Percentiles rank a stretch among this genome's conserved stretches.
Evolutionary conservation across 768 basidiomycete genomes (phyloP).

Genomic region (Pleurotus giganteus): DNA sequence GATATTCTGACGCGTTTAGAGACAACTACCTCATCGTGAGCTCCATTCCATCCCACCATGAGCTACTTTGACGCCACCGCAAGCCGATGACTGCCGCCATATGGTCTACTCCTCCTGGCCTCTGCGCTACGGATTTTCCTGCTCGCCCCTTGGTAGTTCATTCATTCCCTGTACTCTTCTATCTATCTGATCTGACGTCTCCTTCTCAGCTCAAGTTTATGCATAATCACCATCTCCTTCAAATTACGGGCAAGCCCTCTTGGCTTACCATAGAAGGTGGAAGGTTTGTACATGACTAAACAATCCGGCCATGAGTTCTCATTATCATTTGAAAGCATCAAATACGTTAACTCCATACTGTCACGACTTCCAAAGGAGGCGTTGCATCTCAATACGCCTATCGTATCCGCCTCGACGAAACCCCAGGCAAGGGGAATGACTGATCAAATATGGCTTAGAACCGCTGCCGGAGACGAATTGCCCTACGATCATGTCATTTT

Average conservation of each 20-base stretch:
- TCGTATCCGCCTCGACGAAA: slow-evolving; percentile 41
- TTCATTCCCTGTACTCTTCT: not conserved
- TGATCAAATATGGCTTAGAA: slow-evolving; percentile 43
- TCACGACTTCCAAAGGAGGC: slow-evolving; percentile 47
- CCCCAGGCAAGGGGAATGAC: slow-evolving; percentile 14
- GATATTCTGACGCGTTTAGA: slow-evolving; percentile 64
- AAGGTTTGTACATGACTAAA: slow-evolving; percentile 40
- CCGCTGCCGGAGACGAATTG: slow-evolving; percentile 40
- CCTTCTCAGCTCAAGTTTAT: slow-evolving; percentile 57
- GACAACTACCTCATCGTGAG: slow-evolving; percentile 76
- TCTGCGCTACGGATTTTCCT: slow-evolving; percentile 69
- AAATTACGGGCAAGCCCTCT: slow-evolving; percentile 64
- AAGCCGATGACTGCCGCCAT: slow-evolving; percentile 82
- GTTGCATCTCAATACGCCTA: slow-evolving; percentile 59
- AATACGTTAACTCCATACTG: slow-evolving; percentile 67
- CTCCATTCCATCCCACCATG: not conserved
- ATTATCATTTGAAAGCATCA: slow-evolving; percentile 35
- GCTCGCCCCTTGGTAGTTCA: slow-evolving; percentile 55
- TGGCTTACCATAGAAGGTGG: slow-evolving; percentile 77
- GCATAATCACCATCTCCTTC: slow-evolving; percentile 73
- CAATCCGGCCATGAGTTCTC: not conserved
- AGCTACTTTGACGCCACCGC: not conserved
- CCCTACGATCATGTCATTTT: slow-evolving; percentile 71
- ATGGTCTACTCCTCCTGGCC: slow-evolving; percentile 75
- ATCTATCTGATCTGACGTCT: not conserved